Conservation (phyloP, 108 stramenopile genomes). For the Cylindrotheca fusiformis region DNA sequence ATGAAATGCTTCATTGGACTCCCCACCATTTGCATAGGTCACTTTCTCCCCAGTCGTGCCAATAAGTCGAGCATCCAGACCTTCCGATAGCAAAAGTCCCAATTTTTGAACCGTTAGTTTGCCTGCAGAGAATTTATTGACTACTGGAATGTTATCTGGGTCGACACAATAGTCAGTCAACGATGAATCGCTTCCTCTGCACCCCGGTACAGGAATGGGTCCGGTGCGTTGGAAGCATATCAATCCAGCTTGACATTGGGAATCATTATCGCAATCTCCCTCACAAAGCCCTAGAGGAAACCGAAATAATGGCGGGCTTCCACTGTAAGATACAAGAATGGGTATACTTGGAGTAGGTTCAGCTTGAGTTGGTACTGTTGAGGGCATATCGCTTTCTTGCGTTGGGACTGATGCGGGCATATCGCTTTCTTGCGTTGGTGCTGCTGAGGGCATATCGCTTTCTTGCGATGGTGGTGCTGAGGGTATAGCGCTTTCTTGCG, state of each 20-base stretch:
- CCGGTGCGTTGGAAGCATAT: conserved; percentile 32
- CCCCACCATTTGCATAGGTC: conserved; percentile 12
- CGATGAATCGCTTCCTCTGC: conserved; percentile 15
- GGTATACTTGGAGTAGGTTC: neutral
- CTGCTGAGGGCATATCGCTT: too few relatives aligned
- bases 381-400: too few relatives aligned
- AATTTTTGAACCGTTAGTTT: conserved; percentile 28
- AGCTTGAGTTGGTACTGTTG: neutral
- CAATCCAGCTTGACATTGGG: conserved; percentile 31
- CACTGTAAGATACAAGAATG: conserved; percentile 8
- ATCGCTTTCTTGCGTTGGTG: too few relatives aligned
- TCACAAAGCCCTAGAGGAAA: conserved; percentile 40
- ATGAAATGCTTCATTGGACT: conserved; percentile 33
- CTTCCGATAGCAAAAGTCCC: conserved; percentile 25
- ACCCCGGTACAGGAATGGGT: conserved; percentile 38
- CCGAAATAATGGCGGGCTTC: neutral
- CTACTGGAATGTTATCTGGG: neutral
- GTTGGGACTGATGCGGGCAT: too few relatives aligned
- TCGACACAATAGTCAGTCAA: conserved; percentile 27
- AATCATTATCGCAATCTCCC: conserved; percentile 46
- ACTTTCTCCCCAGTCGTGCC: conserved; percentile 26
- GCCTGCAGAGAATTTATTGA: too few relatives aligned
- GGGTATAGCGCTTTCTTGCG: too few relatives aligned
- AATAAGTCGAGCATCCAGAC: conserved; percentile 26
- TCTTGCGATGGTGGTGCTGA: too few relatives aligned